Evolutionary conservation across 2,329 filamentous ascomycete species (phyloP).

Genomic region (Zymoseptoria crescenta): DNA sequence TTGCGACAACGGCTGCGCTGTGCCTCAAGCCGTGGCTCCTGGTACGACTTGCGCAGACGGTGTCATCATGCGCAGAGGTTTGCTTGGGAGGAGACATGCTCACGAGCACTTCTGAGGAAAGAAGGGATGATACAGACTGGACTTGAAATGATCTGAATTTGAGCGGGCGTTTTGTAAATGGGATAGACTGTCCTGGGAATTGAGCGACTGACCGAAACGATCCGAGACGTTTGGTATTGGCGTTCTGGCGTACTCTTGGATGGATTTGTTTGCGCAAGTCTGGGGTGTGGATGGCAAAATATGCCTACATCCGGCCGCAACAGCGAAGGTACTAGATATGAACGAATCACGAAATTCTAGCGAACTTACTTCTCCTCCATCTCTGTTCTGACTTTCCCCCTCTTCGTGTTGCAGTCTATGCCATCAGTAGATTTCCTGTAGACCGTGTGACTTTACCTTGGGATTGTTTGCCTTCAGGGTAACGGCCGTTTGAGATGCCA

Average conservation of each 20-base stretch:
- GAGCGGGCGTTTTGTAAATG: background rate
- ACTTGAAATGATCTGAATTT: too few relatives aligned
- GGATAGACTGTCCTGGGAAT: background rate
- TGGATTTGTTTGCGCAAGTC: background rate
- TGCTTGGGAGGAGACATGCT: background rate
- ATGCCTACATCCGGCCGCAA: background rate
- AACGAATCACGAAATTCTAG: background rate
- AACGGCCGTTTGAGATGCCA: too few relatives aligned
- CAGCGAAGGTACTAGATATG: background rate
- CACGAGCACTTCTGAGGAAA: background rate
- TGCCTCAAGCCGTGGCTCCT: slow-evolving; percentile 36
- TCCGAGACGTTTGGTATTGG: too few relatives aligned
- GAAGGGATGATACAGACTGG: background rate
- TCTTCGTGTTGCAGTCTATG: too few relatives aligned
- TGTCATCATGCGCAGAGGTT: slow-evolving; percentile 22
- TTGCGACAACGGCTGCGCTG: slow-evolving; percentile 36
- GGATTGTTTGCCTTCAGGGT: too few relatives aligned
- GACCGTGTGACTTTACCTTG: too few relatives aligned
- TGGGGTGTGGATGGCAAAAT: background rate
- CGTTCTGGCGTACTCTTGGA: background rate
- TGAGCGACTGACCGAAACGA: too few relatives aligned
- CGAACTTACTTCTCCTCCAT: background rate
- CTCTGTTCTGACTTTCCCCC: too few relatives aligned
- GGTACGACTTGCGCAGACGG: slow-evolving; percentile 40
- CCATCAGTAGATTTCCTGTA: too few relatives aligned